Evolutionary conservation across 2,329 filamentous ascomycete species (phyloP), one percentile per base, ranked within the genome.

Genomic region (Cyanodermella asteris): DNA sequence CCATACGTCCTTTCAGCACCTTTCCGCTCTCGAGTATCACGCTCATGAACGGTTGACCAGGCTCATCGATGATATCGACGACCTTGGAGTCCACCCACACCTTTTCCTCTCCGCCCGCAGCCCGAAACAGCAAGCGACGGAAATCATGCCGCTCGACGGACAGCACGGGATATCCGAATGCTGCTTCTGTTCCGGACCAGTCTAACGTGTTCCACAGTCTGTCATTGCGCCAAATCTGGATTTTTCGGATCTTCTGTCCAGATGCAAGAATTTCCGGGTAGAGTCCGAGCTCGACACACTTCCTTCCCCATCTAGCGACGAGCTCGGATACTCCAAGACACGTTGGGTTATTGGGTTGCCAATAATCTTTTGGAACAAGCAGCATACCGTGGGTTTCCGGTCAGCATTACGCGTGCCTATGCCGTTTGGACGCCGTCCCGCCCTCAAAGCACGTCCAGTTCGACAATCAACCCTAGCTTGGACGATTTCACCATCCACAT

Each of bases 161-260:
- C 16, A 24, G 24, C 20, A 27, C 25, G 6, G 25, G 20, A 27
- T 27, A 27, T 10, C 25, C 25, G 24, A 27, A 27, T 15, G 10
- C n/a, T 7, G 20, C 7, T 7, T 24, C 13, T n/a, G 24, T 13
- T n/a, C 20, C 14, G 13, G 20, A 24, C n/a, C 23, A 27, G 16
- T 27, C 25, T 5, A 27, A 20, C 11, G 12, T 24, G 13, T 13
- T 27, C 25, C 25, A 27, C 8, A 13, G 12, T 6, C 11, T 18
- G 10, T 18, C 9, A 11, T 19, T 19, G 5, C 16, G 23, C 12
- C 20, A 13, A 9, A 25, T 19, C 9, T 11, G 23, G 7, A 25
- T 25, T 19, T 21, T 24, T 9, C 14, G 9, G 11, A 25, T 5
- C 12, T 13, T 19, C 14, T 25, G 23, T 17, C 23, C 27, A 16